Evolutionary conservation across 1,139 yeast species (phyloP).

Genomic region (Kodamaea anthophila): DNA sequence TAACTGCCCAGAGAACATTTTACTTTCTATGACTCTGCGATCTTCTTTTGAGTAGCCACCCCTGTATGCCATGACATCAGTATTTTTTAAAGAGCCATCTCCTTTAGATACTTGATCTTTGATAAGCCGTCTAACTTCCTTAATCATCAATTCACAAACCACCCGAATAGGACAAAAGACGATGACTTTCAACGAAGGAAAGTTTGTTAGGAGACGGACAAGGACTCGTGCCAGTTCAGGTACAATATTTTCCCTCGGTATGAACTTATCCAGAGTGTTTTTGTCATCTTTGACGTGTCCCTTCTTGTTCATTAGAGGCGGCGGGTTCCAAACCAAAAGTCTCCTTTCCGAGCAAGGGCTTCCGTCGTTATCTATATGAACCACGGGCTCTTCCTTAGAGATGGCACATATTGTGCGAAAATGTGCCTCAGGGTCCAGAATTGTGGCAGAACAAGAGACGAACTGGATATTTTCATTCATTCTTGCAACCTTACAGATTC

Average conservation of each 20-base stretch:
- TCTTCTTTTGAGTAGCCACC: slow-evolving; percentile 91
- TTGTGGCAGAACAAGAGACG: slow-evolving; percentile 91
- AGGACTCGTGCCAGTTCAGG: slow-evolving; percentile 71
- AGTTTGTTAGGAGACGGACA: slow-evolving; percentile 53
- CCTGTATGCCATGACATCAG: slow-evolving; percentile 83
- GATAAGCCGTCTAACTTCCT: slow-evolving; percentile 54
- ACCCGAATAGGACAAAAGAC: slow-evolving; percentile 86
- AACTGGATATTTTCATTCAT: slow-evolving; percentile 38
- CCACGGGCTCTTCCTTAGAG: slow-evolving; percentile 31
- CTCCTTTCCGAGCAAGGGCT: slow-evolving; percentile 79
- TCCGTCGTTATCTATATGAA: slow-evolving; percentile 69
- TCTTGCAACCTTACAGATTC: slow-evolving; percentile 41
- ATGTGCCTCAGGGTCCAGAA: slow-evolving; percentile 63
- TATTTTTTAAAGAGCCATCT: slow-evolving; percentile 30
- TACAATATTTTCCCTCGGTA: slow-evolving; percentile 61
- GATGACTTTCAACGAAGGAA: slow-evolving; percentile 57
- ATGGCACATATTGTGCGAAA: slow-evolving; percentile 72
- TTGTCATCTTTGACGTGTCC: slow-evolving; percentile 24
- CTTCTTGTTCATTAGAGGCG: slow-evolving; percentile 52
- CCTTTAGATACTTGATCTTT: slow-evolving; percentile 17
- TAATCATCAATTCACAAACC: slow-evolving; percentile 82
- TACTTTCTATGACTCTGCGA: slow-evolving; percentile 77
- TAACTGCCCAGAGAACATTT: slow-evolving; percentile 82
- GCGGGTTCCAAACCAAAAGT: slow-evolving; percentile 78
- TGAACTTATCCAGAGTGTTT: slow-evolving; percentile 14